phyloP scores from a whole-genome alignment of 257 asterid species.

The Leonotis leonurus region DNA sequence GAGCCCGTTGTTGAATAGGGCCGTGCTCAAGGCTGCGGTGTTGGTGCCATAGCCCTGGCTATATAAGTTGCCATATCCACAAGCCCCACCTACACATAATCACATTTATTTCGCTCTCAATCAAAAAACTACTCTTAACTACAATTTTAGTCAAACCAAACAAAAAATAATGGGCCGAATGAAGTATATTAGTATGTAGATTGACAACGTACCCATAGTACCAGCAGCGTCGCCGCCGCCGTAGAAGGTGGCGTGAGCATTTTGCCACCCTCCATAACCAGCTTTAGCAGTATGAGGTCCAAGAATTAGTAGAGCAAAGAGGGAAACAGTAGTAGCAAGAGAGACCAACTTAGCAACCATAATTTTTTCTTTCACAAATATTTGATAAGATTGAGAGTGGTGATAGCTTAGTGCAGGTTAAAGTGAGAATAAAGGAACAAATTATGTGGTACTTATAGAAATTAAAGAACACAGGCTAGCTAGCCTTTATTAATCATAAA shows the following conservation, averaged over 20 bases:
- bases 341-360: constrained; percentile 3
- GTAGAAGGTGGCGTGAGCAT: constrained; percentile 47
- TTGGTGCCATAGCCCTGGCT: constrained; percentile 40
- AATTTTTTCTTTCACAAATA: neutral
- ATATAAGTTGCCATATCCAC: constrained; percentile 31
- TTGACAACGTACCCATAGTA: constrained; percentile 37
- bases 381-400: neutral
- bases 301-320: neutral
- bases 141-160: neutral
- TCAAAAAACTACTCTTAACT: too few species aligned
- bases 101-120: too few species aligned
- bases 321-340: neutral
- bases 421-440: neutral
- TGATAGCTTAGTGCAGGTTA: neutral
- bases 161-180: too few species aligned
- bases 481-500: too few species aligned
- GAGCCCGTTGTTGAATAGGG: constrained; percentile 36
- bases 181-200: too few species aligned
- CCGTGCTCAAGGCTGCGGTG: constrained; percentile 46
- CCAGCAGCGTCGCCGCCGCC: constrained; percentile 52
- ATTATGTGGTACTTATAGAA: constrained; percentile 10
- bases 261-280: constrained; percentile 35
- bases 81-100: constrained; percentile 16
- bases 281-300: neutral
- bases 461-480: too few species aligned